Percentiles rank a stretch among this genome's conserved stretches.
Conservation (phyloP, 345 rosid species). For the Triadica sebifera region DNA sequence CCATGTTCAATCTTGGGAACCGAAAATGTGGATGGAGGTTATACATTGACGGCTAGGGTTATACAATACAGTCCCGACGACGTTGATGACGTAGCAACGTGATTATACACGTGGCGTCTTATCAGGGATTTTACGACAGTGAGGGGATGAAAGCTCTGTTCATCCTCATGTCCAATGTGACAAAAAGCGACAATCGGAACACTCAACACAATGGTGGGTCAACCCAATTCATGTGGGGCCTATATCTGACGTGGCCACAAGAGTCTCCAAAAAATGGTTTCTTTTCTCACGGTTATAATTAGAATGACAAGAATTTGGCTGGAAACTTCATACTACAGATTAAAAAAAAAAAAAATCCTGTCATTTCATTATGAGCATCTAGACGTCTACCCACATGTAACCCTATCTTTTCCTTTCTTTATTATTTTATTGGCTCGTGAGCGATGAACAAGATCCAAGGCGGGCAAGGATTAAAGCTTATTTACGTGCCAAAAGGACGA, state of each 20-base stretch:
- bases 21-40: not conserved
- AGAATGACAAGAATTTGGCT: not conserved
- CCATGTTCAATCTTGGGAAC: not conserved
- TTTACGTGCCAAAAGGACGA: slow-evolving; percentile 38
- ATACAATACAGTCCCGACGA: slow-evolving; percentile 25
- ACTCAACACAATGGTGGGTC: slow-evolving; percentile 44
- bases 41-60: slow-evolving; percentile 47
- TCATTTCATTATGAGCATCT: not conserved
- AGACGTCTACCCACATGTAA: slow-evolving; percentile 2
- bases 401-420: slow-evolving; percentile 10
- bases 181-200: slow-evolving; percentile 22
- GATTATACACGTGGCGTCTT: slow-evolving; percentile 28
- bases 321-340: not conserved
- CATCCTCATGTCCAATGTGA: not conserved
- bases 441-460: slow-evolving; percentile 47
- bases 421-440: slow-evolving; percentile 20
- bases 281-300: not conserved
- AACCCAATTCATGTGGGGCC: slow-evolving; percentile 36
- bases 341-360: not conserved
- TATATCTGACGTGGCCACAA: slow-evolving; percentile 50
- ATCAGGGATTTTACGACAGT: slow-evolving; percentile 18
- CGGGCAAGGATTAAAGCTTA: slow-evolving; percentile 30
- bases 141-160: slow-evolving; percentile 13
- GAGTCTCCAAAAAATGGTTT: slow-evolving; percentile 15
- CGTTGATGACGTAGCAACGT: slow-evolving; percentile 8